These are phyloP conservation scores for Hypseocharis bilobata DNA, from an alignment of 441 rosid genomes.

Conservation along the genomic window DNA sequence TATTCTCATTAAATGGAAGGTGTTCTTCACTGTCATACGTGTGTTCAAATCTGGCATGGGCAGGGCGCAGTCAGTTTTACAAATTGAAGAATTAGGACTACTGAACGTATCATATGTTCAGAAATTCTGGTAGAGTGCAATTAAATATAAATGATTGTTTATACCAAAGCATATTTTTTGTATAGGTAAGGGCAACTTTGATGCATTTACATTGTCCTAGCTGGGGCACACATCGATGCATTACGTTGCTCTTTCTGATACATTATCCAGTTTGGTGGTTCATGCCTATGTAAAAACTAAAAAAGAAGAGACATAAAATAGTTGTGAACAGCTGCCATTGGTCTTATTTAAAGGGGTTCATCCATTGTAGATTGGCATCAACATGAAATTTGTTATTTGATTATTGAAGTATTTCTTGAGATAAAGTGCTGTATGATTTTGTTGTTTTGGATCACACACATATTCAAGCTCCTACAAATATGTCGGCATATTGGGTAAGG, in stretches of 20 bases:
- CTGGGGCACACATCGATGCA: too few species aligned
- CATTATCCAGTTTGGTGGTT: too few species aligned
- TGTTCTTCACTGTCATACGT: neutral
- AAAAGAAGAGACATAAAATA: too few species aligned
- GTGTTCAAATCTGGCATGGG: neutral
- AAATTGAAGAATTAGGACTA: neutral
- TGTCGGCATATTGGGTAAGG: neutral
- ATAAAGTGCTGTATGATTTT: too few species aligned
- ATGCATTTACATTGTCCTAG: too few species aligned
- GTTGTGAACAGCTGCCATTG: too few species aligned
- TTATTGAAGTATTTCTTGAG: neutral
- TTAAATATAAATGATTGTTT: slow-evolving; percentile 1
- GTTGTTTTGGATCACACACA: too few species aligned
- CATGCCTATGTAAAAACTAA: too few species aligned
- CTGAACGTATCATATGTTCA: neutral
- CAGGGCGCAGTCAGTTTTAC: neutral
- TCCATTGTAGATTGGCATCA: neutral
- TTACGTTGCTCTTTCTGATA: too few species aligned
- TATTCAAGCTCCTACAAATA: too few species aligned
- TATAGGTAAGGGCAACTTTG: neutral
- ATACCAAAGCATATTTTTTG: neutral
- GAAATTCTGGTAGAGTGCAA: neutral
- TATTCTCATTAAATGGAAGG: too few species aligned
- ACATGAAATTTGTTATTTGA: neutral
- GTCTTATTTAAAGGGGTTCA: neutral